Conservation (phyloP, 192 early-diverging fungal species). For the Backusella psychrophila region DNA sequence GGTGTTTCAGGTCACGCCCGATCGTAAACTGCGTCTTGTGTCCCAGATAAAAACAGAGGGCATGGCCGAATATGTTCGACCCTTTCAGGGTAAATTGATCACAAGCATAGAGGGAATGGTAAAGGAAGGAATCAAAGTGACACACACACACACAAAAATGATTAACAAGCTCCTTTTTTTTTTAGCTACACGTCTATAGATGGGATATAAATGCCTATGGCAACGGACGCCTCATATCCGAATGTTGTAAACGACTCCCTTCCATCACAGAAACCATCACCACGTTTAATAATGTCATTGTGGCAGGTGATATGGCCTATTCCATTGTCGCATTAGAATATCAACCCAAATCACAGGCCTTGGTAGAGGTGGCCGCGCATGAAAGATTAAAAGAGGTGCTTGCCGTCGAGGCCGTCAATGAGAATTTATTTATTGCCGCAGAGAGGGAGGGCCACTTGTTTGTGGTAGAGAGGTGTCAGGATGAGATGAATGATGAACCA, state of each 20-base stretch:
- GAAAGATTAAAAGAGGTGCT: constrained; percentile 58
- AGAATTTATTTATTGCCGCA: constrained; percentile 57
- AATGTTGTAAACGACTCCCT: constrained; percentile 45
- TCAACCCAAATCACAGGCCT: constrained; percentile 33
- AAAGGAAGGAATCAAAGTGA: not conserved
- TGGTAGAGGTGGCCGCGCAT: constrained; percentile 67
- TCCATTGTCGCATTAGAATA: constrained; percentile 68
- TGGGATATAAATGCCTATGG: constrained; percentile 19
- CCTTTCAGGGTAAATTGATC: constrained; percentile 66
- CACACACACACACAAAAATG: not conserved
- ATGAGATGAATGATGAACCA: constrained; percentile 52
- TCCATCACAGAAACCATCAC: constrained; percentile 60
- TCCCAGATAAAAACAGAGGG: constrained; percentile 52
- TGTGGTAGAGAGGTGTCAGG: constrained; percentile 47
- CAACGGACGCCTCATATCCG: not conserved
- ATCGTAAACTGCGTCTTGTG: constrained; percentile 50
- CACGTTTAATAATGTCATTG: constrained; percentile 62
- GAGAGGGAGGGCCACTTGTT: constrained; percentile 65
- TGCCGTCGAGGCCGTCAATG: constrained; percentile 53
- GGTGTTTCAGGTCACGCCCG: constrained; percentile 50
- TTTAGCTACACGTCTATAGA: constrained; percentile 20
- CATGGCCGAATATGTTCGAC: constrained; percentile 58
- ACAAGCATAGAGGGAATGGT: constrained; percentile 64
- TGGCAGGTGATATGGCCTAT: constrained; percentile 82
- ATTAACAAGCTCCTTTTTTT: not conserved